Evolutionary conservation across 2,329 filamentous ascomycete species (phyloP).

Genomic region (Alternaria metachromatica): DNA sequence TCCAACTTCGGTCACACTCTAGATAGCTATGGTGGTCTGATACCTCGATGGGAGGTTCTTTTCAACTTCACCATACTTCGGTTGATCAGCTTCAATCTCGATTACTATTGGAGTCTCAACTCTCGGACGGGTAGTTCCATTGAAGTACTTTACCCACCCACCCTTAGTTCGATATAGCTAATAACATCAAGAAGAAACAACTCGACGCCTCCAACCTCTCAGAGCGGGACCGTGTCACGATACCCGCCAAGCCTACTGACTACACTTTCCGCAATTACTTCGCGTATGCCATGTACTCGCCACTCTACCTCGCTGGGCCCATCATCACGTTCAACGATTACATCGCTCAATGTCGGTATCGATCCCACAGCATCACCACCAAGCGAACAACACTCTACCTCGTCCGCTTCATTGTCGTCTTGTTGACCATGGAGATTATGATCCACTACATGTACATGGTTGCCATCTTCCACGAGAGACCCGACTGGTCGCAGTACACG

Average conservation of each 20-base stretch:
- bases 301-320: slow-evolving; percentile 89
- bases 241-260: slow-evolving; percentile 73
- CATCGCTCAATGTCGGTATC: slow-evolving; percentile 82
- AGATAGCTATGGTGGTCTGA: slow-evolving; percentile 82
- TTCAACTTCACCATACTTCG: slow-evolving; percentile 96
- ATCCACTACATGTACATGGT: slow-evolving; percentile 93
- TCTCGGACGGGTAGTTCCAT: slow-evolving; percentile 67
- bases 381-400: slow-evolving; percentile 80
- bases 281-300: slow-evolving; percentile 88
- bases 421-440: slow-evolving; percentile 84
- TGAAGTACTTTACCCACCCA: slow-evolving; percentile 69
- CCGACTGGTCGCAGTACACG: slow-evolving; percentile 82
- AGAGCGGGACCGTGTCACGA: slow-evolving; percentile 83
- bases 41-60: slow-evolving; percentile 91
- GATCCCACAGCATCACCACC: slow-evolving; percentile 71
- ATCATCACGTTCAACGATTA: slow-evolving; percentile 99
- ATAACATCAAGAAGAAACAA: slow-evolving; percentile 93
- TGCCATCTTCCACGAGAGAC: slow-evolving; percentile 82
- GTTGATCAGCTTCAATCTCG: slow-evolving; percentile 94
- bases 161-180: slow-evolving; percentile 54
- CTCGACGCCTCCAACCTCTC: slow-evolving; percentile 85
- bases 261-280: slow-evolving; percentile 87
- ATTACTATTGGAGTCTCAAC: slow-evolving; percentile 91
- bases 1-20: slow-evolving; percentile 72
- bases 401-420: slow-evolving; percentile 77